Conservation (phyloP, 768 basidiomycete species). For the Amanita rimosa region DNA sequence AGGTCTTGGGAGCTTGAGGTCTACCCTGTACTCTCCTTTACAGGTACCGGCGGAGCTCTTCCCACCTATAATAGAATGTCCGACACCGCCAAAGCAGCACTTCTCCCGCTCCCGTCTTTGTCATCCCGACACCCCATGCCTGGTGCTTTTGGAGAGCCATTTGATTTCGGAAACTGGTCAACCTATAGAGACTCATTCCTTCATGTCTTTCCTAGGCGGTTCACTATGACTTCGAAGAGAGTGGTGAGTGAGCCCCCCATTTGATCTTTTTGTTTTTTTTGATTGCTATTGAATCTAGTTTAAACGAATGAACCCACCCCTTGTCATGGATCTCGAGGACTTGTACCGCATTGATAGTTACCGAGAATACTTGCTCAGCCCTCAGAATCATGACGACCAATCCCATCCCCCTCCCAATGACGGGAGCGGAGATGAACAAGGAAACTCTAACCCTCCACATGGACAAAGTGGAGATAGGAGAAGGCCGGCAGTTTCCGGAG, state of each 20-base stretch:
- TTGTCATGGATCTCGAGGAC: neutral
- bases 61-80: neutral
- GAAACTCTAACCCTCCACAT: slow-evolving; percentile 1
- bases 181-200: neutral
- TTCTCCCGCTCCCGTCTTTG: slow-evolving; percentile 3
- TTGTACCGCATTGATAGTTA: neutral
- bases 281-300: slow-evolving; percentile 2
- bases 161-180: slow-evolving; percentile 1
- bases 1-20: neutral
- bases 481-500: neutral
- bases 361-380: neutral
- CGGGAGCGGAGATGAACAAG: slow-evolving; percentile 1
- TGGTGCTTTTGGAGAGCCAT: neutral
- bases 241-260: neutral
- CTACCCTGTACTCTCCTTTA: slow-evolving; percentile 1
- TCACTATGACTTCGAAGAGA: neutral
- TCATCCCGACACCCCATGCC: slow-evolving; percentile 1
- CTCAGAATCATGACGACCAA: neutral
- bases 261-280: neutral
- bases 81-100: slow-evolving; percentile 1
- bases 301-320: neutral
- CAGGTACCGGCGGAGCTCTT: neutral
- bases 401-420: neutral
- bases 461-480: neutral
- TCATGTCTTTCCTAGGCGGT: neutral